Evolutionary conservation across 2,329 filamentous ascomycete genomes (phyloP).

Genomic region (Aspergillus fumigatiaffinis): DNA sequence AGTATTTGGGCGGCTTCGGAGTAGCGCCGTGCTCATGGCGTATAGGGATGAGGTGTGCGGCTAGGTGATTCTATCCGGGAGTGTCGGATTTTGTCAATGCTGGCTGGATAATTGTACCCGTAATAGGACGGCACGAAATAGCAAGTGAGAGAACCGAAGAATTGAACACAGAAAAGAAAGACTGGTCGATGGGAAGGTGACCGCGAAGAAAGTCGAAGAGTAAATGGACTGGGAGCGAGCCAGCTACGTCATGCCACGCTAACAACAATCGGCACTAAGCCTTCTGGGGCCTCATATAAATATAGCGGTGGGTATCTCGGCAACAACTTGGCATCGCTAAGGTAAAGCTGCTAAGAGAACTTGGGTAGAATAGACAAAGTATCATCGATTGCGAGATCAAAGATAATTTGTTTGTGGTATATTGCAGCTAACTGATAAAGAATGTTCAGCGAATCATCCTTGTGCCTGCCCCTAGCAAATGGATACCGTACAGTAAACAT

Average conservation of each 20-base stretch:
- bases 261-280: neutral
- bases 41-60: neutral
- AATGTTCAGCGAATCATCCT: neutral
- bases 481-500: neutral
- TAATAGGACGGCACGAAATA: neutral
- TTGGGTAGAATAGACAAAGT: too few relatives aligned
- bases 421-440: neutral
- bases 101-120: neutral
- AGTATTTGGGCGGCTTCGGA: slow-evolving; percentile 26
- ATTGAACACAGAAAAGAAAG: neutral
- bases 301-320: neutral
- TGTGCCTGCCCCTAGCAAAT: neutral
- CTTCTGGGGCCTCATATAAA: neutral
- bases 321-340: neutral
- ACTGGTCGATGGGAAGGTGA: neutral
- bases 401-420: neutral
- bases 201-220: neutral
- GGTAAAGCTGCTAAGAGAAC: neutral
- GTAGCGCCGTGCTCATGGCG: slow-evolving; percentile 31
- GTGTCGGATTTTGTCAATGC: neutral
- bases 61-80: neutral
- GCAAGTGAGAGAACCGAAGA: neutral
- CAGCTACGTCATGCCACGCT: neutral
- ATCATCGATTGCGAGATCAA: too few relatives aligned
- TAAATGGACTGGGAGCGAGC: neutral